Evolutionary conservation across 2,329 filamentous ascomycete genomes (phyloP).

Genomic region (Amauroascus niger): DNA sequence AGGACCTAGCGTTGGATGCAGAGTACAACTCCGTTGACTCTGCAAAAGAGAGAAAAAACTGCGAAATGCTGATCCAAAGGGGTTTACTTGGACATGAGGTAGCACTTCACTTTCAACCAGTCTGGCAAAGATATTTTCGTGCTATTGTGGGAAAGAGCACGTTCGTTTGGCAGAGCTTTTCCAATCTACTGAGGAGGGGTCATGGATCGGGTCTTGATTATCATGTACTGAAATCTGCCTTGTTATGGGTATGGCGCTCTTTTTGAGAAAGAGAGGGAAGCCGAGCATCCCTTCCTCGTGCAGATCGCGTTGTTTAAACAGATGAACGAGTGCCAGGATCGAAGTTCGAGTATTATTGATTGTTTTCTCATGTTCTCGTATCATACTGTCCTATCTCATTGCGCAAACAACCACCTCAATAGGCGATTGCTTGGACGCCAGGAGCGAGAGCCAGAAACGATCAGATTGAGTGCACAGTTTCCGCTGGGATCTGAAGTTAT

Average conservation of each 20-base stretch:
- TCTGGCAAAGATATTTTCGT: constrained; percentile 10
- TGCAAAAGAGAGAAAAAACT: constrained; percentile 6
- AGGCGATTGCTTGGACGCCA: too few species aligned
- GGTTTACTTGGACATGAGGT: constrained; percentile 12
- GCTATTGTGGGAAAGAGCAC: neutral
- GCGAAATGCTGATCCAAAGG: constrained; percentile 9
- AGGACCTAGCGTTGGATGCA: constrained; percentile 6
- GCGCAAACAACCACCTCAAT: neutral
- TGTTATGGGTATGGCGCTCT: too few species aligned
- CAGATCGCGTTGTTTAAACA: neutral
- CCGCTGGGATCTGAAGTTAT: too few species aligned
- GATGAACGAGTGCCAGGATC: neutral
- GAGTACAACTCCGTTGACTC: constrained; percentile 13
- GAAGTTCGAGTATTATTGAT: neutral
- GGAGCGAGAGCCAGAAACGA: too few species aligned
- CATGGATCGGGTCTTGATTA: neutral
- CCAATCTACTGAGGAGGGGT: neutral
- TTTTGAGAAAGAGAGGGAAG: too few species aligned
- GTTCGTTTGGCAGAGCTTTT: neutral
- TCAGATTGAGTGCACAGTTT: too few species aligned
- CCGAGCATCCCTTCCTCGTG: neutral
- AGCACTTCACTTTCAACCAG: constrained; percentile 10
- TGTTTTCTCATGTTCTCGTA: neutral
- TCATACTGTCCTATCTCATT: neutral
- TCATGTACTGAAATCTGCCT: neutral